Evolutionary conservation across 345 rosid species (phyloP).

Genomic region (Moricandia moricandioides): DNA sequence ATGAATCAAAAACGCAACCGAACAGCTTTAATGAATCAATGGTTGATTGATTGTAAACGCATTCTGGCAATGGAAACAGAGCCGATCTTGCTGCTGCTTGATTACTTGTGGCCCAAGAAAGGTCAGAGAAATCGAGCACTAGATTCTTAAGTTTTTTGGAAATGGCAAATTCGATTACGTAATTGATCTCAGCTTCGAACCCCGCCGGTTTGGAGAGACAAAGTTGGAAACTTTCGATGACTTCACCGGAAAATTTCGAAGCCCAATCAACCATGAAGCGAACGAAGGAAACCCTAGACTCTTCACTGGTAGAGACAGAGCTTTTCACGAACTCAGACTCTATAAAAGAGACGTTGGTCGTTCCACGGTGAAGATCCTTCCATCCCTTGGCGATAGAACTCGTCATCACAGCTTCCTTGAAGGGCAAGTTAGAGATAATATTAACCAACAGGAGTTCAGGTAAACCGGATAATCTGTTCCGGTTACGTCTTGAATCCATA

Average conservation of each 20-base stretch:
- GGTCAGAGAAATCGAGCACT: conserved; percentile 41
- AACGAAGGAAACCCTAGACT: conserved; percentile 23
- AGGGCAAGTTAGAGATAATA: background rate
- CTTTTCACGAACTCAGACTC: background rate
- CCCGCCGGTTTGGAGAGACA: conserved; percentile 28
- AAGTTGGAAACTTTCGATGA: conserved; percentile 2
- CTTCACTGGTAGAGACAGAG: background rate
- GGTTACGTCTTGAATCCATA: background rate
- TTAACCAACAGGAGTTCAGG: too few species aligned
- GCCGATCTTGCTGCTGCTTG: background rate
- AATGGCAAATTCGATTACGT: conserved; percentile 27
- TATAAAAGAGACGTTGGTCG: background rate
- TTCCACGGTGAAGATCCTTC: background rate
- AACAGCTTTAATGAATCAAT: conserved; percentile 36
- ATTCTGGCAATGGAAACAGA: conserved; percentile 34
- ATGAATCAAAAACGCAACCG: conserved; percentile 29
- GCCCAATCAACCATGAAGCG: conserved; percentile 14
- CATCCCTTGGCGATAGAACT: background rate
- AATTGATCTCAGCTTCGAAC: conserved; percentile 3
- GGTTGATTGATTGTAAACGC: background rate
- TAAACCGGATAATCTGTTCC: background rate
- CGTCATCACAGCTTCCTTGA: background rate
- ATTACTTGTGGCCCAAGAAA: background rate
- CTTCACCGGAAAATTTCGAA: background rate
- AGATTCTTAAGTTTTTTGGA: conserved; percentile 20